Base-by-base conservation (phyloP, 1,284 basidiomycete genomes). In the Ganoderma lucidum region DNA sequence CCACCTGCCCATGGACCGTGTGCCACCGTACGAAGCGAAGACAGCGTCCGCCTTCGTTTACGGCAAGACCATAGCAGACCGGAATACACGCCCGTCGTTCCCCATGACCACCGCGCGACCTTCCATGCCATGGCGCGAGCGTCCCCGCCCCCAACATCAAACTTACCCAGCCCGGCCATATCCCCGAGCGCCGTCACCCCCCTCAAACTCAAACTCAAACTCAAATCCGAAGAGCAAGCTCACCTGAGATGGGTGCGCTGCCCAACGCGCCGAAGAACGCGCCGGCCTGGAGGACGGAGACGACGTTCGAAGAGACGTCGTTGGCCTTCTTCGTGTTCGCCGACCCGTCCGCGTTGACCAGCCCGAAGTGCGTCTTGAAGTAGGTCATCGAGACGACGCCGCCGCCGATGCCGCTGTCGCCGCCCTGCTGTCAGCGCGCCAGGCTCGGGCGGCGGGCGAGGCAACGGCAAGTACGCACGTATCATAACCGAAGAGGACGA, bases 201-300 rank as follows among this genome's bases (percentile, higher is more conserved):
- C 45, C 45, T 5, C 19, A 8, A n/a, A n/a, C 4, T 6, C 45
- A 23, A 8, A 23, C 23, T 23, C 23, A 23, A 23, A 23, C 23
- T 23, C 19, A 19, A n/a, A 8, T 19, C 23, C 23, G 23, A 23
- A 48, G 19, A 2, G 6, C n/a, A 19, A 23, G 45, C 45, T 48
- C 65, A 91, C 90, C 81, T 37, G 91, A 92, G 28, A 92, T 75
- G 0, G 90, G 90, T 0, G 89, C 87, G 71, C 86, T 89, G 23
- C 83, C 82, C 6, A 95, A 77, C 14, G 93, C 90, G 62, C 93
- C 93, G 75, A 94, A 94, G 84, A 94, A 94, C 1, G 90, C 90
- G 45, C 93, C 93, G 2, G 89, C 93, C 77, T 94, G 93, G 28
- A 94, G 85, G 23, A 94, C 91, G 12, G 92, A 90, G 39, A 94